A percentile compares a stretch with the other conserved stretches of the same genome.
Conservation (phyloP, 2,329 filamentous ascomycete species). For the Lecanicillium sp. region DNA sequence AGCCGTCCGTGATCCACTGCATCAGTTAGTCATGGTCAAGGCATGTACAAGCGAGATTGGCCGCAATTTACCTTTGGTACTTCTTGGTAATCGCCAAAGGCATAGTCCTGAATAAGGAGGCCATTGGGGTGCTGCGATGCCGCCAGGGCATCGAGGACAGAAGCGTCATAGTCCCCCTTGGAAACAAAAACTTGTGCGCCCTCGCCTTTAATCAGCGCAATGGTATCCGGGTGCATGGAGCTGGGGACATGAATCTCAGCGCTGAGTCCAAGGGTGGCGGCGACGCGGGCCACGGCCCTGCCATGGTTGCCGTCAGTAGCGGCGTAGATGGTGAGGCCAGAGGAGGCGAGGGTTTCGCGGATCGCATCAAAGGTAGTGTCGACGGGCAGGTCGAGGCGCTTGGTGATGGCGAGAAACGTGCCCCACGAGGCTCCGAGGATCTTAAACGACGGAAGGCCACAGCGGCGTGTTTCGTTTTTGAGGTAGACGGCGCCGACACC, state of each 20-base stretch:
- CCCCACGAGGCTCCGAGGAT: conserved; percentile 75
- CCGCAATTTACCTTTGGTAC: conserved; percentile 45
- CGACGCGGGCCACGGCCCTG: conserved; percentile 64
- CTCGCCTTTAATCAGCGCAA: conserved; percentile 49
- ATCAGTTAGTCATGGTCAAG: neutral
- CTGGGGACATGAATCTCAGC: conserved; percentile 56
- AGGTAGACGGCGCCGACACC: conserved; percentile 48
- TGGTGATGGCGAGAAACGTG: conserved; percentile 48
- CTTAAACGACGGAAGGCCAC: conserved; percentile 67
- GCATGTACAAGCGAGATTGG: no score
- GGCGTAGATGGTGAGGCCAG: conserved; percentile 43
- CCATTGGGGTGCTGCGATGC: conserved; percentile 28
- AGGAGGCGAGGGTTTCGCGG: conserved; percentile 19
- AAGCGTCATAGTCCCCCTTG: conserved; percentile 56
- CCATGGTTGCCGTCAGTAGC: conserved; percentile 75
- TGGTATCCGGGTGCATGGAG: conserved; percentile 46
- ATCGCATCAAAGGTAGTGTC: conserved; percentile 36
- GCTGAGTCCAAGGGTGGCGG: conserved; percentile 44
- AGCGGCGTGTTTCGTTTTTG: conserved; percentile 61
- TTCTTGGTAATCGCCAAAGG: conserved; percentile 57
- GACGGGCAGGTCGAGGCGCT: conserved; percentile 33
- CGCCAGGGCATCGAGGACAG: conserved; percentile 41
- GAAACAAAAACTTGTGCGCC: conserved; percentile 51
- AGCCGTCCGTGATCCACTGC: conserved; percentile 70
- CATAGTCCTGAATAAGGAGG: conserved; percentile 61